phyloP scores from a whole-genome alignment of 1,284 basidiomycete genomes.

The Ganoderma sinense region DNA sequence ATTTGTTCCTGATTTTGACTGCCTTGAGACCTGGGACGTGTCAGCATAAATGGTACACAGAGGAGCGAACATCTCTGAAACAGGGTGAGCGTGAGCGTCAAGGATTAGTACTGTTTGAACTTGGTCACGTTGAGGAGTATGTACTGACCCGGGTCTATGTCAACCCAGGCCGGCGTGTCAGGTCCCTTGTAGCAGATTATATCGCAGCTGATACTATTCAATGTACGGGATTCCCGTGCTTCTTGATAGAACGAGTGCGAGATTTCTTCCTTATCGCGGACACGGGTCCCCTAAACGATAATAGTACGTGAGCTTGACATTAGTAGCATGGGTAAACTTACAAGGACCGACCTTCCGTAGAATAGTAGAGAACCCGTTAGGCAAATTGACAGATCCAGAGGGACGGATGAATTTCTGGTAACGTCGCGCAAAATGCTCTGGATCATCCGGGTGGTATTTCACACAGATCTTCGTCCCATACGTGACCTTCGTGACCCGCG shows the following conservation, averaged over 20 bases:
- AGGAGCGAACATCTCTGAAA: conserved; percentile 49
- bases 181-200: conserved; percentile 53
- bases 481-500: conserved; percentile 42
- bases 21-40: conserved; percentile 39
- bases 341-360: conserved; percentile 40
- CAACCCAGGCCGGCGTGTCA: conserved; percentile 50
- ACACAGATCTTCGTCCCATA: conserved; percentile 43
- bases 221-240: conserved; percentile 35
- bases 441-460: conserved; percentile 38
- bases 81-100: neutral
- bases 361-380: conserved; percentile 43
- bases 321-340: neutral
- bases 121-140: no score
- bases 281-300: conserved; percentile 44
- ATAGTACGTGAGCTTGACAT: neutral
- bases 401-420: conserved; percentile 35
- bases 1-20: conserved; percentile 29
- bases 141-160: conserved; percentile 48
- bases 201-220: conserved; percentile 40
- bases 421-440: conserved; percentile 42
- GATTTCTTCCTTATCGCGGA: conserved; percentile 50
- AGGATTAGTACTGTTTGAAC: no score
- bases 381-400: conserved; percentile 41
- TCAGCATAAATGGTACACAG: conserved; percentile 54
- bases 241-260: conserved; percentile 47